Evolutionary conservation across 352 stramenopile species (phyloP).

Genomic region (Phytophthora aleatoria): DNA sequence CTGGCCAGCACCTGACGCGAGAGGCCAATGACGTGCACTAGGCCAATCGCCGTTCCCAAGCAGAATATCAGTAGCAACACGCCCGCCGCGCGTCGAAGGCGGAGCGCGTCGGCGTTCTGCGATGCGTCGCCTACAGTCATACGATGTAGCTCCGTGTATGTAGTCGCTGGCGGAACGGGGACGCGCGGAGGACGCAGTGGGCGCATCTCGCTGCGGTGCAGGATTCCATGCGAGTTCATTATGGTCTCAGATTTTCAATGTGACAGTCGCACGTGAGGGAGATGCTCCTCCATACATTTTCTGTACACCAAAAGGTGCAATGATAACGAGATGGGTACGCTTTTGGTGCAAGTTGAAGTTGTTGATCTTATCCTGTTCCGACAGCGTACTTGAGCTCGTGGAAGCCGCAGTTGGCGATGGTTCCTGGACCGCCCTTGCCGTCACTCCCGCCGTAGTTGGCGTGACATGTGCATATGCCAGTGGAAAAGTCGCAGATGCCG

Average conservation of each 20-base stretch:
- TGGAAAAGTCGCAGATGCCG: slow-evolving; percentile 67
- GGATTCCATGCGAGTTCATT: slow-evolving; percentile 28
- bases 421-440: slow-evolving; percentile 63
- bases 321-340: slow-evolving; percentile 6
- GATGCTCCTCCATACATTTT: slow-evolving; percentile 27
- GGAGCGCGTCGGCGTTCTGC: slow-evolving; percentile 1
- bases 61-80: slow-evolving; percentile 43
- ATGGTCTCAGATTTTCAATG: slow-evolving; percentile 10
- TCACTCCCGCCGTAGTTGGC: slow-evolving; percentile 73
- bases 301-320: slow-evolving; percentile 14
- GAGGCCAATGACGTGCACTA: slow-evolving; percentile 46
- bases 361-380: background rate
- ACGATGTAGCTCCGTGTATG: slow-evolving; percentile 23
- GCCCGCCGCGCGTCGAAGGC: slow-evolving; percentile 18
- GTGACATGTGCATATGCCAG: slow-evolving; percentile 65
- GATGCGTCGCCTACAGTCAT: background rate
- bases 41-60: slow-evolving; percentile 37
- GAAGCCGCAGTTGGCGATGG: slow-evolving; percentile 79
- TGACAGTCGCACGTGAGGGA: slow-evolving; percentile 20
- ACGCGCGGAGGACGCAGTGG: slow-evolving; percentile 28
- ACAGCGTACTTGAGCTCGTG: slow-evolving; percentile 38
- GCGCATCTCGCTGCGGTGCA: slow-evolving; percentile 19
- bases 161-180: slow-evolving; percentile 7
- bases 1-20: slow-evolving; percentile 45
- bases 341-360: slow-evolving; percentile 7